A percentile compares a stretch with the other conserved stretches of the same genome.
phyloP scores from a whole-genome alignment of 2,329 filamentous ascomycete species.

The Curvularia verruculosa region DNA sequence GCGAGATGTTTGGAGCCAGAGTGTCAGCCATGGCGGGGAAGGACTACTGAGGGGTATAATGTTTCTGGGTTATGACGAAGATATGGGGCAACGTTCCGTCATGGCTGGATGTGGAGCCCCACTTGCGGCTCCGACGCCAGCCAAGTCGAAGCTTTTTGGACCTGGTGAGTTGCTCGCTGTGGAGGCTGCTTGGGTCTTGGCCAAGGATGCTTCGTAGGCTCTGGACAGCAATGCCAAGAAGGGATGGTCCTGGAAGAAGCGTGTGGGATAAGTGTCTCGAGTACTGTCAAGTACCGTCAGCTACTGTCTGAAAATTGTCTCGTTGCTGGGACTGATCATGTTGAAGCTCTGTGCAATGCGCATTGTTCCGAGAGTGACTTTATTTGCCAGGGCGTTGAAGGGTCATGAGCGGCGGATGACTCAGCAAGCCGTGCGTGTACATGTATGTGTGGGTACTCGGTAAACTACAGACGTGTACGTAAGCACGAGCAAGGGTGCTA shows the following conservation, averaged over 20 bases:
- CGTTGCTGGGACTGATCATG: neutral
- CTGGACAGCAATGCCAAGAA: neutral
- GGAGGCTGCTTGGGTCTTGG: neutral
- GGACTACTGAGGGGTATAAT: conserved; percentile 1
- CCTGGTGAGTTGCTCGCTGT: neutral
- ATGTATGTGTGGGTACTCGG: too few species aligned
- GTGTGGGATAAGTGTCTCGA: neutral
- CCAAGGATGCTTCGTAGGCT: neutral
- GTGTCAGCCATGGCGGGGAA: conserved; percentile 3
- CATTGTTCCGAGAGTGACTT: neutral
- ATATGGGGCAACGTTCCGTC: conserved; percentile 9
- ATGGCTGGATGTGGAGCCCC: conserved; percentile 5
- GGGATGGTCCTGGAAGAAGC: neutral
- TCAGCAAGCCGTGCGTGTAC: neutral
- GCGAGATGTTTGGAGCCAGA: neutral
- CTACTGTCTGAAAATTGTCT: too few species aligned
- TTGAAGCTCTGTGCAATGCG: neutral
- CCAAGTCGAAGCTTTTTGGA: neutral
- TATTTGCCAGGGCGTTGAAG: neutral
- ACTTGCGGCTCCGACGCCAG: conserved; percentile 8
- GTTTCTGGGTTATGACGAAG: conserved; percentile 7
- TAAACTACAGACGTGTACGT: too few species aligned
- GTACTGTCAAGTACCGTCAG: too few species aligned
- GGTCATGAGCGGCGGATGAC: neutral
- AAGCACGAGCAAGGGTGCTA: neutral